Base-by-base conservation (phyloP, 1,284 basidiomycete genomes). In the Veloporphyrellus conicus region DNA sequence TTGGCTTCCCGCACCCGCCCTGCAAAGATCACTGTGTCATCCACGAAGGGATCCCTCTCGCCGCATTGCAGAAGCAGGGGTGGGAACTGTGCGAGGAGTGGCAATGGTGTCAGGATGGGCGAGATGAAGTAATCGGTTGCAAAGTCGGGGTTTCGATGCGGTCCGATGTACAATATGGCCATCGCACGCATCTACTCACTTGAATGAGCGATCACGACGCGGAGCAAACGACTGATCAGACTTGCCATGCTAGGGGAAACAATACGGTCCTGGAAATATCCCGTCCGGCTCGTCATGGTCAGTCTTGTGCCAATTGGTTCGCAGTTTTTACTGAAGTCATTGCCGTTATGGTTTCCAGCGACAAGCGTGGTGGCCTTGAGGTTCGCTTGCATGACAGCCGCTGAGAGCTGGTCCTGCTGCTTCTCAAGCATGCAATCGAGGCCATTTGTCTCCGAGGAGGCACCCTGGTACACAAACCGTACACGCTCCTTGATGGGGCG, bases 91-190 rank as follows among this genome's bases (percentile, higher is more conserved):
- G 90, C 92, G 11, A 99, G 79, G 12, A 97, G 73, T 46, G 82
- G 74, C 29, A 78, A 73, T 1, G 95, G 95, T 3, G 93, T 83
- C 41, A 98, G 79, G 57, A 98, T 88, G 1, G 95, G 95, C 11
- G 93, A 96, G 53, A 98, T 84, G 69, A 89, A 86, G 69, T 97
- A 98, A 74, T 99, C 93, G 35, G 88, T 88, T 49, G 85, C 82
- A 66, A 98, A 92, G 67, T 98, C 93, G 14, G 95, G 94, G 62
- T 92, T 88, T 45, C 84, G 84, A 58, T 89, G 81, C 0, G 94
- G 93, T 1, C 95, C 95, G 53, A 98, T 87, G 70, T 98, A 98
- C 48, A 97, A 74, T 59, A 98, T 94, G 2, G 94, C 93, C 94
- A 98, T 98, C 1, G 94, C 93, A 35, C 95, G 88, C 89, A 97